Conservation (phyloP, 768 basidiomycete genomes). For the Tephrocybe sp. region DNA sequence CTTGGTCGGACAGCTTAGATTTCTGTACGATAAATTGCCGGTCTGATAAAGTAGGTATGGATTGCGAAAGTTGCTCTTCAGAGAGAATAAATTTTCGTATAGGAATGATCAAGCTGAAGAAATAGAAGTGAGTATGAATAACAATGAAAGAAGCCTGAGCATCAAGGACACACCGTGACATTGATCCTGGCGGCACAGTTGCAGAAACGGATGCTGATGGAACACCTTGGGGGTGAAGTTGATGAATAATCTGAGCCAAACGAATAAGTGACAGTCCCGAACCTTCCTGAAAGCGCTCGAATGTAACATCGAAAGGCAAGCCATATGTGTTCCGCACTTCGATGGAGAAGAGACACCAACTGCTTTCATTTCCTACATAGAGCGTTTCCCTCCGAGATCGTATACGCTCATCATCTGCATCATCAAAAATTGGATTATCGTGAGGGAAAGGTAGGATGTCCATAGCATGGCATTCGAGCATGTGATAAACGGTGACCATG, state of each 20-base stretch:
- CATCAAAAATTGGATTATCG: slow-evolving; percentile 18
- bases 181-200: slow-evolving; percentile 86
- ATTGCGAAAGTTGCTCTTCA: slow-evolving; percentile 52
- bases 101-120: slow-evolving; percentile 62
- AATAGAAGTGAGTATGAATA: slow-evolving; percentile 3
- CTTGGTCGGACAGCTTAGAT: slow-evolving; percentile 55
- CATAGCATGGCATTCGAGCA: slow-evolving; percentile 86
- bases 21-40: slow-evolving; percentile 90
- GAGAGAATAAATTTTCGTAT: slow-evolving; percentile 69
- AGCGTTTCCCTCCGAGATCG: slow-evolving; percentile 29
- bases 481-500: slow-evolving; percentile 92
- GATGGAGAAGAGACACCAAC: slow-evolving; percentile 86
- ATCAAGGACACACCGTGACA: slow-evolving; percentile 58
- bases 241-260: background rate
- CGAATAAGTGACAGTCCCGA: slow-evolving; percentile 9
- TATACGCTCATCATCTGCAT: slow-evolving; percentile 19
- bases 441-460: slow-evolving; percentile 69
- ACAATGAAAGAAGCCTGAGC: background rate
- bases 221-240: slow-evolving; percentile 32
- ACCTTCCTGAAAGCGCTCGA: slow-evolving; percentile 71
- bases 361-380: slow-evolving; percentile 47
- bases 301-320: slow-evolving; percentile 84
- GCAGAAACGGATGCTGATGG: slow-evolving; percentile 44
- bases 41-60: slow-evolving; percentile 84
- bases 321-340: slow-evolving; percentile 94